A percentile compares a stretch with the other conserved stretches of the same genome.
phyloP scores from a whole-genome alignment of 129 eudicot species.

The carrot (Daucus carota) region DH1_v3.0 NC_030387.2:4352501-4353000 shows the following conservation, averaged over 20 bases:
- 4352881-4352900: slow-evolving; percentile 95
- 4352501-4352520: no score
- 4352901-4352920: slow-evolving; percentile 93
- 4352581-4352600: no score
- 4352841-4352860: slow-evolving; percentile 97
- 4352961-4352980: slow-evolving; percentile 96
- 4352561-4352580: no score
- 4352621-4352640: neutral
- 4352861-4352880: slow-evolving; percentile 92
- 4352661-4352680: no score
- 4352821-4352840: slow-evolving; percentile 97
- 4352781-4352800: slow-evolving; percentile 95
- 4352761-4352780: slow-evolving; percentile 96
- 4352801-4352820: slow-evolving; percentile 91
- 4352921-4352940: slow-evolving; percentile 88
- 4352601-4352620: neutral
- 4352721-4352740: neutral
- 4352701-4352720: neutral
- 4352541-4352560: no score
- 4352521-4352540: no score
- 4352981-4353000: slow-evolving; percentile 98
- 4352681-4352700: no score
- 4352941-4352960: slow-evolving; percentile 98
- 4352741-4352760: slow-evolving; percentile 9
- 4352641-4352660: neutral